Evolutionary conservation across 805 yeast genomes (phyloP).

Genomic region (Candida ipomoeae): DNA sequence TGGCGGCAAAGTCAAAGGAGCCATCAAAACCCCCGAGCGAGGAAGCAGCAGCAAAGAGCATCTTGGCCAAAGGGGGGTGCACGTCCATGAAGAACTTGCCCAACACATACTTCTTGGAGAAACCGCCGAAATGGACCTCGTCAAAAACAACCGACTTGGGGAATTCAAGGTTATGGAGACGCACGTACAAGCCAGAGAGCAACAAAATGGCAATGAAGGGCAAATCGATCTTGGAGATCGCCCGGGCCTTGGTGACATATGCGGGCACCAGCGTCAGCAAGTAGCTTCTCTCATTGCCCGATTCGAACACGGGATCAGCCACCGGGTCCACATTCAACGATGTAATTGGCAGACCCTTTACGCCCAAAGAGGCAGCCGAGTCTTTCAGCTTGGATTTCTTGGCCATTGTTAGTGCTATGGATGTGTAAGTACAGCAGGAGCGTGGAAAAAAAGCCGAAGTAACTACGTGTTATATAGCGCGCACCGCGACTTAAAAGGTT

Average conservation of each 20-base stretch:
- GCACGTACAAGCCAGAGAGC: constrained; percentile 50
- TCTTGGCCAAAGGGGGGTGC: constrained; percentile 76
- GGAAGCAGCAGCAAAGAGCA: constrained; percentile 71
- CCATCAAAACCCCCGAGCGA: constrained; percentile 68
- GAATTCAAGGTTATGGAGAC: constrained; percentile 55
- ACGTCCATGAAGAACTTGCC: constrained; percentile 69
- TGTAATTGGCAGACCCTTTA: neutral
- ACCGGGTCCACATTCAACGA: constrained; percentile 39
- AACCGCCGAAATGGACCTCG: constrained; percentile 96
- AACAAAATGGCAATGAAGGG: constrained; percentile 35
- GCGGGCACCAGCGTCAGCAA: constrained; percentile 49
- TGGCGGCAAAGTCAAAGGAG: constrained; percentile 59
- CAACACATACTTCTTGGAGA: constrained; percentile 73
- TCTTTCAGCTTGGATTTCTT: constrained; percentile 13
- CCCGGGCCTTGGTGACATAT: constrained; percentile 23
- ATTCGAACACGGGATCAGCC: constrained; percentile 28
- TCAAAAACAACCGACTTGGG: constrained; percentile 89
- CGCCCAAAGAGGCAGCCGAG: constrained; percentile 2
- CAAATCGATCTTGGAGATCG: constrained; percentile 21
- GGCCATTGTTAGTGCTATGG: constrained; percentile 12
- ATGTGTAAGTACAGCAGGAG: neutral
- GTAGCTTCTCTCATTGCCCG: constrained; percentile 54
- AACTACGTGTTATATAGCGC: constrained; percentile 2
- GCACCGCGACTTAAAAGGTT: neutral
- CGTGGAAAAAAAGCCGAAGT: neutral